phyloP scores from a whole-genome alignment of 305 asterid species.

The Caryopteris hybrid region DNA sequence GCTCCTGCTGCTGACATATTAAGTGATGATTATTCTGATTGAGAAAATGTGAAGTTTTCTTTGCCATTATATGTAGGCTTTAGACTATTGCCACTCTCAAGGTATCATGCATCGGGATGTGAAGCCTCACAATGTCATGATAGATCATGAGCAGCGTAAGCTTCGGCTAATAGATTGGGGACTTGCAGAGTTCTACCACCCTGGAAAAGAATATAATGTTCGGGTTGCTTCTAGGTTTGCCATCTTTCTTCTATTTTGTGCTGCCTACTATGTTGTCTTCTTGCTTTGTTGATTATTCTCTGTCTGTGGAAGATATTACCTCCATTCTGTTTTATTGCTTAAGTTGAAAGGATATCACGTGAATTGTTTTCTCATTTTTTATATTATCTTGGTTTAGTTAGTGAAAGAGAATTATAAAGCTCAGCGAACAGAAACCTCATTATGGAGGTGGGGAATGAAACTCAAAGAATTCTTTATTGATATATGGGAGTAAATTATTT shows the following conservation, averaged over 20 bases:
- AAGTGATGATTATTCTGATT: slow-evolving; percentile 8
- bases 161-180: slow-evolving; percentile 88
- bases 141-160: slow-evolving; percentile 88
- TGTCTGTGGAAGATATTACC: neutral
- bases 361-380: neutral
- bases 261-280: neutral
- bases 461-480: neutral
- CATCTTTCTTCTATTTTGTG: slow-evolving; percentile 20
- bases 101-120: slow-evolving; percentile 97
- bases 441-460: neutral
- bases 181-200: no score
- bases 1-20: slow-evolving; percentile 7
- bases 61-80: slow-evolving; percentile 44
- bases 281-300: neutral
- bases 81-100: slow-evolving; percentile 88
- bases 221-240: slow-evolving; percentile 89
- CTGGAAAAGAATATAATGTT: slow-evolving; percentile 85
- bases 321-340: neutral
- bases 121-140: slow-evolving; percentile 93
- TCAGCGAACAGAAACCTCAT: neutral
- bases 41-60: slow-evolving; percentile 13
- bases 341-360: neutral
- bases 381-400: neutral
- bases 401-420: neutral
- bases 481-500: neutral